Evolutionary conservation across 306 rosid genomes (phyloP), one percentile per base, ranked within the genome.

Genomic region (Casuarina glauca): DNA sequence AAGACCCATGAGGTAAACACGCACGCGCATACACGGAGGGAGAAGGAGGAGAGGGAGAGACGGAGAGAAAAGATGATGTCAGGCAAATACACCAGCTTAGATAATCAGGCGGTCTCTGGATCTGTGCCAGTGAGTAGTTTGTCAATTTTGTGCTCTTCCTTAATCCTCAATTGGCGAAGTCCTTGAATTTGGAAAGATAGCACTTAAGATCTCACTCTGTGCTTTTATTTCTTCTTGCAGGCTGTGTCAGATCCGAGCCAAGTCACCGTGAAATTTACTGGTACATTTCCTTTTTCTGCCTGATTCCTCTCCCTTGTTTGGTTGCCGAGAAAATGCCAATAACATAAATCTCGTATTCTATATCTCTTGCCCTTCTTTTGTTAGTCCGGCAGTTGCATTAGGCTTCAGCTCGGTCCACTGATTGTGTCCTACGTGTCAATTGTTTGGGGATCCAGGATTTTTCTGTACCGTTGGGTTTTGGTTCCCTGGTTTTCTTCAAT

Each of bases 191-290:
- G 57, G 13, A 2, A 35, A 44, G 11, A 20, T 3, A 12, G 38
- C 41, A 69, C 19, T 42, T 57, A 11, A 1, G 15, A 69, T 82
- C 82, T 83, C 51, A 73, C 53, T 71, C 51, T 15, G 1, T 36
- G 20, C 26, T 46, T 62, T 75, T 3, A 45, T 81, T 73, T 44
- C 50, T 73, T 78, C 35, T 82, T 69, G 69, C 87, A 94, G 98
- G 90, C 95, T 39, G 98, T 89, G 81, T 73, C 95, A 79, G 98
- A 92, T 92, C 94, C 93, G 69, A 87, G 91, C 6, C 92, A 79
- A 1, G 79, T 76, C 76, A 49, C 92, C 78, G 97, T 94, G 77
- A 83, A 94, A 49, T 94, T 94, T 78, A 62, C 84, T 75, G 97
- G 98, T 92, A 42, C 50, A 5, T 8, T 55, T 85, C 20, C 12